Percentiles rank a stretch among this genome's conserved stretches.
These are phyloP conservation scores for Saccharomyces kudriavzevii DNA, from an alignment of 805 yeast species.

Conservation along the genomic window DNA sequence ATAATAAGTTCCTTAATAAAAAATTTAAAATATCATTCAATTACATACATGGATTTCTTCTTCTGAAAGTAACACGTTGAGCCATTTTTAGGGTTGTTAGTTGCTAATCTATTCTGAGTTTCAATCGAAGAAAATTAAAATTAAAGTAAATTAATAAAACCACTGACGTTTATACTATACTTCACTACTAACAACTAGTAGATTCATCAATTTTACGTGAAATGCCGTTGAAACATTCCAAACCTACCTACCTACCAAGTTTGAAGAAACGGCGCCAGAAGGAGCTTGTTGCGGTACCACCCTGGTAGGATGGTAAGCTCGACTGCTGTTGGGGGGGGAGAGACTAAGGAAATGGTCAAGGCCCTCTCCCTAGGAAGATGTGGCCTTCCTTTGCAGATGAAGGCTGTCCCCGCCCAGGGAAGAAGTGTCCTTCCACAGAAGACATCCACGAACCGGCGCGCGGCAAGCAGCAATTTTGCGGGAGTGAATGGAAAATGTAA, in stretches of 20 bases:
- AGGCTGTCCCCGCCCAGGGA: background rate
- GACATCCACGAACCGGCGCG: too few relatives aligned
- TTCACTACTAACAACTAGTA: background rate
- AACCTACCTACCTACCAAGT: background rate
- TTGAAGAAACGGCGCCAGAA: background rate
- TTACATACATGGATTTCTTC: slow-evolving; percentile 96
- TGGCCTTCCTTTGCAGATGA: background rate
- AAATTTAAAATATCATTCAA: background rate
- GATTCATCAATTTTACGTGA: background rate
- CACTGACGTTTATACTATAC: background rate
- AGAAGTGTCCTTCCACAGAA: background rate
- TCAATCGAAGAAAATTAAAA: background rate
- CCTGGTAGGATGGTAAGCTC: background rate
- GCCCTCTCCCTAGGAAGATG: background rate
- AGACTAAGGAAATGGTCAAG: background rate
- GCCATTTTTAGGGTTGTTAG: slow-evolving; percentile 61
- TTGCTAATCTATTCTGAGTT: slow-evolving; percentile 5
- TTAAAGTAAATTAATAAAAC: background rate
- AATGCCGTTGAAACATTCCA: background rate
- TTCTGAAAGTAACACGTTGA: slow-evolving; percentile 98
- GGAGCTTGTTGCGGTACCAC: background rate
- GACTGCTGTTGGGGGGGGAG: background rate
- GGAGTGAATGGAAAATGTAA: too few relatives aligned
- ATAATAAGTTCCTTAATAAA: background rate
- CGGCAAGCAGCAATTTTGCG: too few relatives aligned